phyloP scores from a whole-genome alignment of 2,329 filamentous ascomycete genomes.

The Dothiorella sarmentorum region DNA sequence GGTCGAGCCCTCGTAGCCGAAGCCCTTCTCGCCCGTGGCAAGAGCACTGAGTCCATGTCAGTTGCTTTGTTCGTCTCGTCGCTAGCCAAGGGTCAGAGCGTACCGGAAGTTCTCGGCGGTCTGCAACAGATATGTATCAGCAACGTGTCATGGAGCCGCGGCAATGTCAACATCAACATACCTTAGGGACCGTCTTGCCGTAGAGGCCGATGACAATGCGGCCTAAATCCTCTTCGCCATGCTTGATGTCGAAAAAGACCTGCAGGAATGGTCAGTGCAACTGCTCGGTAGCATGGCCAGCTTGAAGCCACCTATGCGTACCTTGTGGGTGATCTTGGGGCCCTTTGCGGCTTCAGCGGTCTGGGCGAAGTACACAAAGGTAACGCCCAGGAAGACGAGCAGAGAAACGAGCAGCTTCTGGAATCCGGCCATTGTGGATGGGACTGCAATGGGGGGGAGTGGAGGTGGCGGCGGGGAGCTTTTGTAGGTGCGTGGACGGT shows the following conservation, averaged over 20 bases:
- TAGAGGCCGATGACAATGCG: slow-evolving; percentile 80
- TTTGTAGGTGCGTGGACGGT: background rate
- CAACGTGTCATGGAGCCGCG: background rate
- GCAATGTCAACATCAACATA: slow-evolving; percentile 30
- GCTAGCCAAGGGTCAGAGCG: slow-evolving; percentile 34
- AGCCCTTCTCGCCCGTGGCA: slow-evolving; percentile 82
- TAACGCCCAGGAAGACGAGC: slow-evolving; percentile 72
- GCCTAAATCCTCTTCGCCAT: slow-evolving; percentile 71
- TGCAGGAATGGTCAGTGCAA: slow-evolving; percentile 24
- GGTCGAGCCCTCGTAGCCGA: slow-evolving; percentile 73
- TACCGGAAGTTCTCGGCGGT: slow-evolving; percentile 64
- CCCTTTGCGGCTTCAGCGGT: slow-evolving; percentile 73
- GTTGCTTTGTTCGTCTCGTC: slow-evolving; percentile 21
- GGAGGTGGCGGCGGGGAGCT: background rate
- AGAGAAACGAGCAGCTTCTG: slow-evolving; percentile 68
- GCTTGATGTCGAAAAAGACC: slow-evolving; percentile 80
- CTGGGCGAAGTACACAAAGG: slow-evolving; percentile 72
- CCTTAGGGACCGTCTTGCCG: slow-evolving; percentile 80
- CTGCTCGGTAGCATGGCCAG: background rate
- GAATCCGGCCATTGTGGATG: slow-evolving; percentile 66
- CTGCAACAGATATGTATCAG: slow-evolving; percentile 35
- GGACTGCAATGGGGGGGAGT: slow-evolving; percentile 8
- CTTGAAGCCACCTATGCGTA: slow-evolving; percentile 27
- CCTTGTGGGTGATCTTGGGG: slow-evolving; percentile 94
- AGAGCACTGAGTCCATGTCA: slow-evolving; percentile 59